Base-by-base conservation (phyloP, 2,329 filamentous ascomycete genomes). In the Nothopassalora personata region DNA sequence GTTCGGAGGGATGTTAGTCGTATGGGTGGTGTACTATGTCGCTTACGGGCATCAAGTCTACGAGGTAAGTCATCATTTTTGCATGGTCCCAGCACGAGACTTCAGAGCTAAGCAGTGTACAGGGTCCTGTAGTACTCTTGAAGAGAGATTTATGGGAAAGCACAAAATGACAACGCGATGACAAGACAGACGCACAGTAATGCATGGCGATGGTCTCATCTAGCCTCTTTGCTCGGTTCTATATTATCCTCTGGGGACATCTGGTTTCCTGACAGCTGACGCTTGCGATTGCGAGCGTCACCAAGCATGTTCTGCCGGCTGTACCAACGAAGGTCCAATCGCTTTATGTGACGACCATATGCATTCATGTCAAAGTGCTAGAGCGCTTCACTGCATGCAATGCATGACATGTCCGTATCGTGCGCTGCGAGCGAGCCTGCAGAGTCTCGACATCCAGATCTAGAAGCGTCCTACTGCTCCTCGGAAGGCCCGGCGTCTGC, bases 1-100 rank as follows among this genome's bases (percentile, higher is more conserved):
- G 63, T 65, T 65, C 28, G 57, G 59, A n/a, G 61, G 61, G 1
- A 61, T 65, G 55, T 31, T 62, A 5, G 52, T 62, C 11, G 51
- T 62, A 0, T 60, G 59, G 11, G 53, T 60, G 23, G 48, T 58
- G 9, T 66, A 66, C 39, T 66, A 64, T n/a, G 39, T 54, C 13
- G 31, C 57, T 10, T 63, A 57, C 36, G 62, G 59, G 4, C 53
- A 56, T 23, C 54, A 66, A 49, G 62, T 64, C 3, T 66, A 66
- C 34, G 58, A 54, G 11, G 46, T 49, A 49, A 27, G 19, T 43
- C 8, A 36, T 10, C 34, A 43, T 15, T n/a, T 6, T n/a, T 43
- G 39, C 13, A 7, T 8, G 3, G 13, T 8, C 18, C 5, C 5
- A 43, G 39, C 7, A 15, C 31, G n/a, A 11, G n/a, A 43, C 39